Evolutionary conservation across 139 green algal genomes (phyloP).

Genomic region (Chlamydomonas sp.): DNA sequence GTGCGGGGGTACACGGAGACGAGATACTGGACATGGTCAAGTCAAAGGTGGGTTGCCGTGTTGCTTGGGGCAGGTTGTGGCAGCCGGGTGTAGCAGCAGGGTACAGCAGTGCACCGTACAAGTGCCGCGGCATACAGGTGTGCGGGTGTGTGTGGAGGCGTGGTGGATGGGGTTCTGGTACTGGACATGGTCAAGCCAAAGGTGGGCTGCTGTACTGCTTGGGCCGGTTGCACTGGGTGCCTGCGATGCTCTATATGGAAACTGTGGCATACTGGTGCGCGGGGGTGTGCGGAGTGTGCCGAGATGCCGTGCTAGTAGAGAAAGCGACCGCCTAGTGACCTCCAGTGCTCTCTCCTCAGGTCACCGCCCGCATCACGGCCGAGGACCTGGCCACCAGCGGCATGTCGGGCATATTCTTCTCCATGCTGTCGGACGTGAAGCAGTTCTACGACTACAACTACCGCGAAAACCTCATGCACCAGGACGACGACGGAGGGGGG

Average conservation of each 20-base stretch:
- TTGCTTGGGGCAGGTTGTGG: too few relatives aligned
- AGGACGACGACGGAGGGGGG: constrained; percentile 47
- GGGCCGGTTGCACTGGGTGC: too few relatives aligned
- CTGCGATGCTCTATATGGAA: too few relatives aligned
- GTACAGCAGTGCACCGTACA: neutral
- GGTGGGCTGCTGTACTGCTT: neutral
- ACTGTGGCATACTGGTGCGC: neutral
- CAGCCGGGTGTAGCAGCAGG: too few relatives aligned
- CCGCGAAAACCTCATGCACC: constrained; percentile 65
- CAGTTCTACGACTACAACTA: constrained; percentile 76
- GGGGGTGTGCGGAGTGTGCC: too few relatives aligned
- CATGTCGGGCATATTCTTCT: constrained; percentile 62
- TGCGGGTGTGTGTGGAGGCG: too few relatives aligned
- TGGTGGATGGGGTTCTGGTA: constrained; percentile 40
- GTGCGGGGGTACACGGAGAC: constrained; percentile 4
- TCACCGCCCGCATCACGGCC: constrained; percentile 30
- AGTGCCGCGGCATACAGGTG: neutral
- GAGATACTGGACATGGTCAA: constrained; percentile 66
- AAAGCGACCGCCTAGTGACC: neutral
- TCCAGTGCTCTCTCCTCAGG: neutral
- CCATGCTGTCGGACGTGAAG: constrained; percentile 65
- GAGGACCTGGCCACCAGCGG: constrained; percentile 46
- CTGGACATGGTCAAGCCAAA: constrained; percentile 59
- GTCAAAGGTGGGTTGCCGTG: constrained; percentile 4
- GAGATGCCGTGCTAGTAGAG: constrained; percentile 39